A percentile compares a stretch with the other conserved stretches of the same genome.
Conservation (phyloP, 2,329 filamentous ascomycete genomes). For the Stromatinia cepivora region DNA sequence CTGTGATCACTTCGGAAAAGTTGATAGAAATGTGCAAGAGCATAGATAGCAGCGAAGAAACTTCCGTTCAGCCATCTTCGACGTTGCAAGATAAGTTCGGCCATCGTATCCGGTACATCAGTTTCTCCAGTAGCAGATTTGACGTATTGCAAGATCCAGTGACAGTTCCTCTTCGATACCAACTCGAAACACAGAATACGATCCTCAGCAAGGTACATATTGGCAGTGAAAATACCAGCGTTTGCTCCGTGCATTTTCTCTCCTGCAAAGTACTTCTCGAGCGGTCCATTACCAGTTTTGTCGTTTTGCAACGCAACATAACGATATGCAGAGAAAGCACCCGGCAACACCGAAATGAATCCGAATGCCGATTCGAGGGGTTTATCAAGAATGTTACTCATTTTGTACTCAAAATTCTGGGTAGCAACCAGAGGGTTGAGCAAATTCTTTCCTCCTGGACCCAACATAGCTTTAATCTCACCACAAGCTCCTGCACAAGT, state of each 20-base stretch:
- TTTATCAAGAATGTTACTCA: conserved; percentile 98
- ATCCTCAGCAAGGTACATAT: conserved; percentile 92
- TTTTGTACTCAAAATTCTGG: conserved; percentile 99
- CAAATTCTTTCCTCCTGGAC: conserved; percentile 76
- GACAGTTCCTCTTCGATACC: conserved; percentile 89
- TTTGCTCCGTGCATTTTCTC: conserved; percentile 95
- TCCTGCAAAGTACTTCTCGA: conserved; percentile 99
- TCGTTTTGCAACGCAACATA: conserved; percentile 97
- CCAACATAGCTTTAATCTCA: conserved; percentile 97
- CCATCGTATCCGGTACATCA: conserved; percentile 90
- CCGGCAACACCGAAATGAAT: conserved; percentile 95
- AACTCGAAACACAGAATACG: conserved; percentile 92
- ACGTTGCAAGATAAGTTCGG: conserved; percentile 95
- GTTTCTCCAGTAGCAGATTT: conserved; percentile 96
- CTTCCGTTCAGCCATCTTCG: conserved; percentile 97
- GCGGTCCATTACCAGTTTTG: conserved; percentile 86
- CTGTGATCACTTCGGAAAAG: conserved; percentile 94
- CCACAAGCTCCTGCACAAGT: conserved; percentile 96
- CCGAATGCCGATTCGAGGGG: conserved; percentile 95
- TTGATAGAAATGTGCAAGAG: conserved; percentile 89
- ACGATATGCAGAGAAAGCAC: conserved; percentile 90
- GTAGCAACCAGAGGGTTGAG: conserved; percentile 93
- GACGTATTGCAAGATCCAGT: conserved; percentile 98
- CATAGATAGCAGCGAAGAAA: conserved; percentile 98
- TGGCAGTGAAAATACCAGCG: conserved; percentile 95